Evolutionary conservation across 148 eudicot species (phyloP).

Genomic region (Oxyria digyna): DNA sequence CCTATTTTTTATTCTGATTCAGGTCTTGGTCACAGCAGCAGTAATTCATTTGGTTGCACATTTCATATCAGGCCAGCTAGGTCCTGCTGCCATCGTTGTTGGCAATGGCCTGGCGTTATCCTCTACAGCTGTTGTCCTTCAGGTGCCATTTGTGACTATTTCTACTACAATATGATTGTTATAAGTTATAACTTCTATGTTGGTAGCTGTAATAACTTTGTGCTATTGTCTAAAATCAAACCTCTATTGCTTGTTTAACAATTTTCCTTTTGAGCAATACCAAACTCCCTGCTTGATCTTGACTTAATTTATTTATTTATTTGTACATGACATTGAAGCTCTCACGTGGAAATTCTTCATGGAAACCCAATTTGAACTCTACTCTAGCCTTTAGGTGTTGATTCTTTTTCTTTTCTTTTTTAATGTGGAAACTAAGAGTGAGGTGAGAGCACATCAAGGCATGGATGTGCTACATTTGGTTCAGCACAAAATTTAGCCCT

Average conservation of each 20-base stretch:
- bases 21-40: slow-evolving; percentile 86
- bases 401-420: background rate
- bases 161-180: background rate
- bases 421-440: background rate
- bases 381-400: no score
- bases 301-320: background rate
- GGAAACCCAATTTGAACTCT: background rate
- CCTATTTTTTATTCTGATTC: slow-evolving; percentile 12
- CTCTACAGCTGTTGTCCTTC: no score
- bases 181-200: background rate
- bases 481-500: no score
- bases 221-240: background rate
- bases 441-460: slow-evolving; percentile 98
- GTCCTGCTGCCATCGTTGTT: slow-evolving; percentile 94
- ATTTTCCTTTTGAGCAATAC: background rate
- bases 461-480: slow-evolving; percentile 97
- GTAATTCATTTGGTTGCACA: slow-evolving; percentile 66
- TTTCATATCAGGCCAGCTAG: slow-evolving; percentile 51
- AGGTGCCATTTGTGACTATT: no score
- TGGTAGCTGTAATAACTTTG: background rate
- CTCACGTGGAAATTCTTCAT: background rate
- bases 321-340: background rate
- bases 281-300: background rate
- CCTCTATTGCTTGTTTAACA: background rate
- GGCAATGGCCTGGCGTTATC: no score